Base-by-base conservation (phyloP, 1,139 yeast species). In the Pichia sp. region DNA sequence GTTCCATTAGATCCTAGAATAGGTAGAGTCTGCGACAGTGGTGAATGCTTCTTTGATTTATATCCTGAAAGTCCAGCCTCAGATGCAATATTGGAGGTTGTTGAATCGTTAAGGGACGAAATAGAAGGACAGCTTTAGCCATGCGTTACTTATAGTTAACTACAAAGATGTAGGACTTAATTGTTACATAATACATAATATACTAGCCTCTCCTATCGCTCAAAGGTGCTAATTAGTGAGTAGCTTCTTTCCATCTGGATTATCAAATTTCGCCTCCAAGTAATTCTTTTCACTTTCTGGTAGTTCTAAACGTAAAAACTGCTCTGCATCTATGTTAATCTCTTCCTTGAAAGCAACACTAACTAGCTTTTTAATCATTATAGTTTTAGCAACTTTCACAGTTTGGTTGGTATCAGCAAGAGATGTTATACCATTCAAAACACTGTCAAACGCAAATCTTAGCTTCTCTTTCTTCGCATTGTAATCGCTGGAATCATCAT, bases 1-100 rank as follows among this genome's bases (percentile, higher is more conserved):
- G 97, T 95, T 1, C 99, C 99, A 0, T 75, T 95, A 51, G 99
- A 95, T 71, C 99, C 99, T 13, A 76, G 98, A 58, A 90, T 95
- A 16, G 98, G 98, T 1, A 79, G 76, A 62, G 79, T 93, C 29
- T 90, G 98, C 70, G 99, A 95, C 67, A 66, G 74, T 32, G 99
- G 99, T n/a, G 86, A 81, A 61, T 84, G 89, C 57, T 95, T 93
- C 69, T 75, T 89, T 60, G 97, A 90, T 61, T 74, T 77, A 54
- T 85, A 84, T 64, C 93, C 97, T 0, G 97, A 92, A 58, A 89
- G 97, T 2, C 98, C 99, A 0, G 97, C 99, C 0, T 84, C 97
- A 3, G 79, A 80, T 2, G 96, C 97, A 1, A 86, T 95, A 53
- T 72, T 90, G 59, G 86, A 85, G 54, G 96, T 95, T 45, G 96